These are phyloP conservation scores for Triangularia setosa DNA, from an alignment of 2,329 filamentous ascomycete species.

Conservation along the genomic window DNA sequence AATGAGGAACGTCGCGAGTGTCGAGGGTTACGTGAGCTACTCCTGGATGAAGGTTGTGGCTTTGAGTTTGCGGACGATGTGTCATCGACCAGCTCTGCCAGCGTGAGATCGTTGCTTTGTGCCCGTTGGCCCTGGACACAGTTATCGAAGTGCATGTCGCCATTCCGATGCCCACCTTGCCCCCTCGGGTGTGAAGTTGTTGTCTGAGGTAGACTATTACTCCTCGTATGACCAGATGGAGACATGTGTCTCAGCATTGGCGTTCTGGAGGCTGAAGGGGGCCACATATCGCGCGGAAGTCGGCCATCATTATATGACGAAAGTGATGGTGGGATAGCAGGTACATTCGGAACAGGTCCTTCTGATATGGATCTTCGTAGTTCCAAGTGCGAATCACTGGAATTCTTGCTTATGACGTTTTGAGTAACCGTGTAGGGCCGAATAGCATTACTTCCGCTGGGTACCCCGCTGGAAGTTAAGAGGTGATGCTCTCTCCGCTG, in stretches of 20 bases:
- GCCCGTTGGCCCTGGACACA: slow-evolving; percentile 28
- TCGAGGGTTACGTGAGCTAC: slow-evolving; percentile 20
- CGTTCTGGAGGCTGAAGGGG: slow-evolving; percentile 32
- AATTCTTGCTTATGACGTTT: neutral
- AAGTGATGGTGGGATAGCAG: neutral
- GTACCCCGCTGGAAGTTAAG: slow-evolving; percentile 11
- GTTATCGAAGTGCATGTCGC: slow-evolving; percentile 15
- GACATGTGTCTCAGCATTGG: slow-evolving; percentile 28
- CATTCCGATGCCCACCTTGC: neutral
- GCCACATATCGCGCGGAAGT: slow-evolving; percentile 23
- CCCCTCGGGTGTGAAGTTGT: slow-evolving; percentile 9
- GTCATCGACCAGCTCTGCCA: slow-evolving; percentile 28
- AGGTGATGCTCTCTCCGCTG: slow-evolving; percentile 10
- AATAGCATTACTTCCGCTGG: neutral
- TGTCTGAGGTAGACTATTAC: slow-evolving; percentile 15
- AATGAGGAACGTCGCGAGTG: slow-evolving; percentile 24
- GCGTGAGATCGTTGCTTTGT: slow-evolving; percentile 29
- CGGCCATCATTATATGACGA: slow-evolving; percentile 4
- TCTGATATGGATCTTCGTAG: slow-evolving; percentile 13
- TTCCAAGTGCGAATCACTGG: slow-evolving; percentile 5
- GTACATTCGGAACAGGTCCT: neutral
- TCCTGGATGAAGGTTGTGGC: slow-evolving; percentile 19
- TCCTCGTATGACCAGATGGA: slow-evolving; percentile 17
- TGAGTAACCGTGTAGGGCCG: neutral
- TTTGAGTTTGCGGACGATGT: slow-evolving; percentile 16